Conservation (phyloP, 139 green algal species). For the Nannochloris sp. region DNA sequence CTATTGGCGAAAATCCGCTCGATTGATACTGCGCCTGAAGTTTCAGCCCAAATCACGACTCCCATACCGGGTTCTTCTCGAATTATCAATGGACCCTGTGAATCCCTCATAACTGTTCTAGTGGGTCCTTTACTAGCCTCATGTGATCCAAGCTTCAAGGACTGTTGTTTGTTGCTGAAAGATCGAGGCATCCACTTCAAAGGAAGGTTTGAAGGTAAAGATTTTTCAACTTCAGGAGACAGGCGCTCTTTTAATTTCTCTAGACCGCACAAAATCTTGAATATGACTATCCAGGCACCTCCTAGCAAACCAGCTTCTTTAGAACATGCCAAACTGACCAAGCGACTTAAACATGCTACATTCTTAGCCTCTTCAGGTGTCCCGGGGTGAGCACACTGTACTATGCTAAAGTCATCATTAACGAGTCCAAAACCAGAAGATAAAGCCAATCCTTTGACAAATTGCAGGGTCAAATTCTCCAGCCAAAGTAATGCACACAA, state of each 20-base stretch:
- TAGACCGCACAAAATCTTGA: constrained; percentile 60
- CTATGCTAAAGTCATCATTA: background rate
- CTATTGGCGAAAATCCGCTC: constrained; percentile 46
- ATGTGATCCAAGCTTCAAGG: no score
- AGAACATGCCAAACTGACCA: constrained; percentile 45
- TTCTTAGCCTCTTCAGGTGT: constrained; percentile 25
- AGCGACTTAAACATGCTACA: constrained; percentile 52
- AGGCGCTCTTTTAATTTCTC: constrained; percentile 38
- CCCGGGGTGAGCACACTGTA: background rate
- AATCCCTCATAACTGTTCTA: background rate
- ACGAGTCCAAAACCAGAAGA: constrained; percentile 12
- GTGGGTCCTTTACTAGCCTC: background rate
- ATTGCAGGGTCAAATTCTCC: constrained; percentile 45
- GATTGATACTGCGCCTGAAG: constrained; percentile 24
- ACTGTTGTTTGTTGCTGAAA: no score
- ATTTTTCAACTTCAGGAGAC: background rate
- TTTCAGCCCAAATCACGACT: constrained; percentile 51
- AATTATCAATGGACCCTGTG: constrained; percentile 1
- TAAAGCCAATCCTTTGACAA: constrained; percentile 38
- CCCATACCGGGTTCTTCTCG: constrained; percentile 31
- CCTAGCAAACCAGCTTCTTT: constrained; percentile 59
- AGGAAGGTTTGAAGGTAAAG: background rate
- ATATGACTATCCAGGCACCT: constrained; percentile 59
- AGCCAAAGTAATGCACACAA: constrained; percentile 53
- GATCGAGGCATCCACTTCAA: background rate